Evolutionary conservation across 2,329 filamentous ascomycete species (phyloP).

Genomic region (Colletotrichum truncatum): DNA sequence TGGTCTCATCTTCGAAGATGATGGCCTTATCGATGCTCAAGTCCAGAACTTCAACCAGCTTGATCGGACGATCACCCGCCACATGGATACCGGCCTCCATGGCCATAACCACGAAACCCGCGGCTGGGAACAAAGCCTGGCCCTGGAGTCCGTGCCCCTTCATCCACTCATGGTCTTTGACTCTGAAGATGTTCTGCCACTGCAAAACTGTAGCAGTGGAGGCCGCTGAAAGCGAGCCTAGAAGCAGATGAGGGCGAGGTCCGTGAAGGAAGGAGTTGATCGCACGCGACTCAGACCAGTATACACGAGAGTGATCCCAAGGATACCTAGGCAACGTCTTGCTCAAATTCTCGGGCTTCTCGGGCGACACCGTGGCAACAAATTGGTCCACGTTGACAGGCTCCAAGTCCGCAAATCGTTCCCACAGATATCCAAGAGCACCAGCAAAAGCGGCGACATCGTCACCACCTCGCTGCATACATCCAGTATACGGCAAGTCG

Average conservation of each 20-base stretch:
- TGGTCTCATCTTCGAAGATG: not conserved
- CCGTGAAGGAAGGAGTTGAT: too few species aligned
- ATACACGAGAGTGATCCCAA: slow-evolving; percentile 47
- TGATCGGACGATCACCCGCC: not conserved
- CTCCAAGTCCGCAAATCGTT: slow-evolving; percentile 32
- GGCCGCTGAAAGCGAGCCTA: not conserved
- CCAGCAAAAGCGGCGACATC: slow-evolving; percentile 33
- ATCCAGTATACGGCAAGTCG: slow-evolving; percentile 35
- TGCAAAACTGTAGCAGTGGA: too few species aligned
- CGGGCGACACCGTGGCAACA: too few species aligned
- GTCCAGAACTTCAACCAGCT: not conserved
- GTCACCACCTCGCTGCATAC: slow-evolving; percentile 30
- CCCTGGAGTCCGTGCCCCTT: slow-evolving; percentile 43
- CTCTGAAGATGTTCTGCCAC: slow-evolving; percentile 24
- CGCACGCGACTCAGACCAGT: slow-evolving; percentile 40
- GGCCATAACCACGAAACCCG: slow-evolving; percentile 52
- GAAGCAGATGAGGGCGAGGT: slow-evolving; percentile 48
- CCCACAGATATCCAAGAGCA: slow-evolving; percentile 30
- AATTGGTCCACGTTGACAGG: too few species aligned
- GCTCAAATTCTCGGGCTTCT: slow-evolving; percentile 1
- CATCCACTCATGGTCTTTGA: slow-evolving; percentile 43
- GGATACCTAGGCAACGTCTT: slow-evolving; percentile 45
- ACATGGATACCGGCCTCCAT: slow-evolving; percentile 48
- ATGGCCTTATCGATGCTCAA: slow-evolving; percentile 4
- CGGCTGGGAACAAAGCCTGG: slow-evolving; percentile 53